Base-by-base conservation (phyloP, 768 basidiomycete genomes). In the Phaeotremella fagi region DNA sequence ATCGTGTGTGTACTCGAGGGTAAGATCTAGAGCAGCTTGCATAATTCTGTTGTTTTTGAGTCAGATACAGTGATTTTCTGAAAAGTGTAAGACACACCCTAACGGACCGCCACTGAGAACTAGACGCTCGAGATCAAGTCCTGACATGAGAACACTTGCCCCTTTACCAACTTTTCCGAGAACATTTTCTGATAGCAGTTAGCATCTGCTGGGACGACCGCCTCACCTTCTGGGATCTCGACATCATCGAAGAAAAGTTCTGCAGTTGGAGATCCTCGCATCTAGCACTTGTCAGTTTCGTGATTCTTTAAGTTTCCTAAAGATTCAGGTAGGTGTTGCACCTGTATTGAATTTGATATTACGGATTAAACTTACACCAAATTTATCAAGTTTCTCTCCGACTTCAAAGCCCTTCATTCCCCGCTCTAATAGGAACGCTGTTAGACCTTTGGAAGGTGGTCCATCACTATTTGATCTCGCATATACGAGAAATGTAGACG, bases 241-340 rank as follows among this genome's bases (percentile, higher is more conserved):
- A 90, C 92, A 61, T 89, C 81, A 60, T 94, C 88, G 54, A 97
- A 95, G 18, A 92, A 83, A 22, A 95, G 77, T 70, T 97, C 92
- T 59, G 89, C 90, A 2, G 92, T 97, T 63, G 95, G 90, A 55
- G 87, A 89, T 33, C 92, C 92, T 63, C 92, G 79, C 92, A 97
- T 97, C 75, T 76, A 54, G 15, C 23, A 6, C n/a, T n/a, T n/a
- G n/a, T n/a, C n/a, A n/a, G n/a, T n/a, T n/a, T n/a, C n/a, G n/a
- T n/a, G n/a, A n/a, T n/a, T n/a, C n/a, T n/a, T n/a, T n/a, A n/a
- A n/a, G n/a, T n/a, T n/a, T n/a, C n/a, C n/a, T n/a, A n/a, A n/a
- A n/a, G n/a, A n/a, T n/a, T n/a, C n/a, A n/a, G n/a, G n/a, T n/a
- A n/a, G n/a, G n/a, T n/a, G n/a, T n/a, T n/a, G n/a, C n/a, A n/a